phyloP scores from a whole-genome alignment of 106 monocot species.

The Phalaenopsis aphrodite region DNA sequence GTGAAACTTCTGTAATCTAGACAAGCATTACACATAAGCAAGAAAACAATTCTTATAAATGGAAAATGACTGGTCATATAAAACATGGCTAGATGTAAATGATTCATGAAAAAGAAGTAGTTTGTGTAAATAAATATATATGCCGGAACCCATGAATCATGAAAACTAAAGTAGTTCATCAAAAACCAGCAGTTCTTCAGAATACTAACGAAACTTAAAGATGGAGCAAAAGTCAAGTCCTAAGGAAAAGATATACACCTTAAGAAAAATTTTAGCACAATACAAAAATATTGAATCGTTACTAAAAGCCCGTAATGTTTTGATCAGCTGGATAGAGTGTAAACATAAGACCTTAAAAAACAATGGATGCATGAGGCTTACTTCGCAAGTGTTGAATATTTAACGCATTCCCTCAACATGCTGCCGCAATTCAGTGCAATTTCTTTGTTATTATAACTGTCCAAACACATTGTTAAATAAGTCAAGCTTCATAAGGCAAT shows the following conservation, averaged over 20 bases:
- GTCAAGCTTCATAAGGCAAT: slow-evolving; percentile 14
- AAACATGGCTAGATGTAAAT: too few species aligned
- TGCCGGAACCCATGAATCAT: not conserved
- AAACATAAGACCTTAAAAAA: not conserved
- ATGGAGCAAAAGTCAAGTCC: not conserved
- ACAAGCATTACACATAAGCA: not conserved
- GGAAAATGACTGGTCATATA: not conserved
- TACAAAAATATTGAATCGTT: not conserved
- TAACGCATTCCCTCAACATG: slow-evolving; percentile 98
- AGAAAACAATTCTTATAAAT: not conserved
- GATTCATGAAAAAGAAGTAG: not conserved
- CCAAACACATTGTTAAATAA: slow-evolving; percentile 18
- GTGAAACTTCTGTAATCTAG: too few species aligned
- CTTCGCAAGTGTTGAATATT: slow-evolving; percentile 88
- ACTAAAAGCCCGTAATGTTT: not conserved
- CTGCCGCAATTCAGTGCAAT: slow-evolving; percentile 93
- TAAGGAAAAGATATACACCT: not conserved
- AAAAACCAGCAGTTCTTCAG: not conserved
- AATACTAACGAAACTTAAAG: not conserved
- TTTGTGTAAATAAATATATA: not conserved
- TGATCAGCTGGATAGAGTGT: not conserved
- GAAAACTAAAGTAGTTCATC: not conserved
- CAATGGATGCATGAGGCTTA: slow-evolving; percentile 27
- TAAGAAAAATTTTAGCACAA: not conserved
- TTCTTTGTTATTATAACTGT: slow-evolving; percentile 94